Evolutionary conservation across 495 filamentous ascomycete genomes (phyloP).

Genomic region (Aspergillus olivimuriae): DNA sequence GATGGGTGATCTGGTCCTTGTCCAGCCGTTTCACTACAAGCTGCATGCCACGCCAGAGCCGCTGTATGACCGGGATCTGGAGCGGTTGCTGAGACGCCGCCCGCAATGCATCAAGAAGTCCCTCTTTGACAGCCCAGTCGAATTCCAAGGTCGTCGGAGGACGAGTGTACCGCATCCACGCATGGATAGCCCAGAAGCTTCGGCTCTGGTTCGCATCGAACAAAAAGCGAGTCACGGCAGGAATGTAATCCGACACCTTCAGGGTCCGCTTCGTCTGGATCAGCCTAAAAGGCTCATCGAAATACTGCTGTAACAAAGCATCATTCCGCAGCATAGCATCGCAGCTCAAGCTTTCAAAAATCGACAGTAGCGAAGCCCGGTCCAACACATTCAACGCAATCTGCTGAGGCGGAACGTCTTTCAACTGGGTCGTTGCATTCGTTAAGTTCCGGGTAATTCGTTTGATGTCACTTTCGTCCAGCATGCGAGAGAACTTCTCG

Average conservation of each 20-base stretch:
- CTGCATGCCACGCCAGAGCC: conserved; percentile 70
- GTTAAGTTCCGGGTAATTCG: conserved; percentile 56
- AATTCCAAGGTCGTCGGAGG: conserved; percentile 63
- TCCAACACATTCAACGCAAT: conserved; percentile 45
- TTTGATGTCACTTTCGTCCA: conserved; percentile 54
- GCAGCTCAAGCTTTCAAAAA: conserved; percentile 60
- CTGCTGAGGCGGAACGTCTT: conserved; percentile 37
- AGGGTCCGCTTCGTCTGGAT: conserved; percentile 67
- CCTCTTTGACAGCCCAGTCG: conserved; percentile 72
- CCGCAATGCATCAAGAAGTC: conserved; percentile 42
- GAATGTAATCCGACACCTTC: conserved; percentile 63
- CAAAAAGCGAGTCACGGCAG: conserved; percentile 73
- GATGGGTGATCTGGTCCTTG: conserved; percentile 68
- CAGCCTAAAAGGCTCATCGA: conserved; percentile 70
- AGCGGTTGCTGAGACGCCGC: conserved; percentile 38
- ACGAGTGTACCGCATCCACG: conserved; percentile 55
- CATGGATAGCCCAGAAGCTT: conserved; percentile 58
- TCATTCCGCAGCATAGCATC: conserved; percentile 52
- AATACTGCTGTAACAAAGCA: conserved; percentile 47
- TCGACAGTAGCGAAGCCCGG: conserved; percentile 45
- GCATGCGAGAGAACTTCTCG: conserved; percentile 42
- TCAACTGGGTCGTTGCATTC: conserved; percentile 41
- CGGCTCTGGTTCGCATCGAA: conserved; percentile 59
- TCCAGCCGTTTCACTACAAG: conserved; percentile 64
- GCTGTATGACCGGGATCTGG: conserved; percentile 47